Evolutionary conservation across 2,329 filamentous ascomycete genomes (phyloP), one percentile per base, ranked within the genome.

Genomic region (Bipolaris oryzae): DNA sequence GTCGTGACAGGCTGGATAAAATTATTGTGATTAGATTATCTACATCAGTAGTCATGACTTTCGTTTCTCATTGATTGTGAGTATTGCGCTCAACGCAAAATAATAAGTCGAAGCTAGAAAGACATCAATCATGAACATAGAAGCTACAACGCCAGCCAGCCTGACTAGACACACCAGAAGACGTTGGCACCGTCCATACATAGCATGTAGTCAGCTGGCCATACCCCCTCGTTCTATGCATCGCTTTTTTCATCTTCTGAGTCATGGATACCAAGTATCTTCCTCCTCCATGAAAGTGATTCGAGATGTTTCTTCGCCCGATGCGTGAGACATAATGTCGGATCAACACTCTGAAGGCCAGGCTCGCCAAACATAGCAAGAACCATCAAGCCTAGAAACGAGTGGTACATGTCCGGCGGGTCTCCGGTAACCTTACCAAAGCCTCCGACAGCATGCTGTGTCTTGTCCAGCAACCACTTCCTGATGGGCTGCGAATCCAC

Each of bases 381-480:
- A 0, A 90, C 89, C 1, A 92, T 90, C 33, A 98, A 83, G 0
- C 92, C 95, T 28, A 98, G 84, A 73, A 93, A 97, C 0, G 90
- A 90, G 73, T 99, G 95, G 65, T 96, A 91, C 23, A 98, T 82
- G 76, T 91, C 89, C 78, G 77, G 74, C 53, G 78, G 76, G 59
- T 81, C 76, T 15, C 78, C 80, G 1, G 80, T 76, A 25, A 77
- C 71, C 60, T 81, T 80, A 28, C 77, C 76, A 64, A 81, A 80
- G 3, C 78, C 77, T n/a, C 79, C 79, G 21, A 97, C 89, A 16
- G 86, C 74, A 75, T 98, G 94, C 72, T 97, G 92, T 1, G 92
- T 96, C 71, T 92, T 89, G 48, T 90, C 86, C 9, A 97, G 82
- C 11, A 99, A 81, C 76, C 95, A 98, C 46, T 84, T 83, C n/a